phyloP scores from a whole-genome alignment of 495 filamentous ascomycete genomes.

The Talaromyces trachyspermus region DNA sequence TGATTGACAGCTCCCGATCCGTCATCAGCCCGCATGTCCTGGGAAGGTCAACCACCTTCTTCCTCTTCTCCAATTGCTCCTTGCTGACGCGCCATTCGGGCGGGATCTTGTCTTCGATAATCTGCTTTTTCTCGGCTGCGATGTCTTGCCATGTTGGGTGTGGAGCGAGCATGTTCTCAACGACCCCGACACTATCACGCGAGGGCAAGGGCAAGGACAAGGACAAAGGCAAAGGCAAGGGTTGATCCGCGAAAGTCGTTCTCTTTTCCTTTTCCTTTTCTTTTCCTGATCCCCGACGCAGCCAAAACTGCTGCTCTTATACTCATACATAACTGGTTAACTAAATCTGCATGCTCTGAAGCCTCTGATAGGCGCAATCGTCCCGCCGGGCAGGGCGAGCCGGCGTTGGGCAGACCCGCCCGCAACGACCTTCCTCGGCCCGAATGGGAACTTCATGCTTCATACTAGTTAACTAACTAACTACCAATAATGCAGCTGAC shows the following conservation, averaged over 20 bases:
- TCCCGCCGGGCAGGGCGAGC: background rate
- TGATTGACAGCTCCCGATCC: constrained; percentile 48
- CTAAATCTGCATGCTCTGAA: no score
- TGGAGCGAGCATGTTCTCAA: background rate
- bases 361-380: no score
- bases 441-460: no score
- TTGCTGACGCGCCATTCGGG: constrained; percentile 15
- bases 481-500: no score
- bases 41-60: constrained; percentile 40
- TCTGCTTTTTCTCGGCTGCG: constrained; percentile 25
- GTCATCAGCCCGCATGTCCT: constrained; percentile 44
- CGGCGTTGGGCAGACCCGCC: background rate
- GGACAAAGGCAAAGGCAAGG: no score
- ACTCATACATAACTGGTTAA: no score
- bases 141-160: constrained; percentile 14
- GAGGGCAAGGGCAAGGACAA: no score
- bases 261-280: no score
- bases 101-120: constrained; percentile 25
- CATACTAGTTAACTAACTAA: no score
- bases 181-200: background rate
- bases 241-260: no score
- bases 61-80: constrained; percentile 14
- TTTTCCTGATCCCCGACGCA: no score
- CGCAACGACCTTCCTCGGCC: background rate
- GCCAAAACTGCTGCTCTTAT: no score